Percentiles rank a stretch among this genome's conserved stretches.
These are phyloP conservation scores for Vanrija pseudolonga DNA, from an alignment of 1,284 basidiomycete genomes.

Conservation along the genomic window DNA sequence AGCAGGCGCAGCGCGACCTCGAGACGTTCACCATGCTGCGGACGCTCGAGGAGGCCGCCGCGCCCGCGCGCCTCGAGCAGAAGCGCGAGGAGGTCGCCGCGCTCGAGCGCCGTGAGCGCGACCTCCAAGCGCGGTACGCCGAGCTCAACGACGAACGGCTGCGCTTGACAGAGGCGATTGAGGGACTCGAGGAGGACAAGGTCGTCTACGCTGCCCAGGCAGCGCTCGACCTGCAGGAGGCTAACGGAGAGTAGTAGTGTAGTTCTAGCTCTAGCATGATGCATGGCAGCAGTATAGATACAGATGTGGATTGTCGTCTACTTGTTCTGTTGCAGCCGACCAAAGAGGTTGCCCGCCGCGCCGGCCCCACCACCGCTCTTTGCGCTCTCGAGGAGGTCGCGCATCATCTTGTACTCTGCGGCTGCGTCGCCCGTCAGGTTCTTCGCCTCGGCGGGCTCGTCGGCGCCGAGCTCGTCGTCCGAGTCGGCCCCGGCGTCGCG, in stretches of 20 bases:
- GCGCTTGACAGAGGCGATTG: constrained; percentile 62
- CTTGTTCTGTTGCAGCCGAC: constrained; percentile 55
- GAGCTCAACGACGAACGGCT: constrained; percentile 71
- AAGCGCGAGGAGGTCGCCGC: constrained; percentile 79
- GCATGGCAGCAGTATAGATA: too few species aligned
- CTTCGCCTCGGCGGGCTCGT: constrained; percentile 45
- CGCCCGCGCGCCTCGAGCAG: constrained; percentile 66
- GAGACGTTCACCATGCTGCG: constrained; percentile 72
- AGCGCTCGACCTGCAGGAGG: constrained; percentile 43
- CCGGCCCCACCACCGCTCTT: constrained; percentile 82
- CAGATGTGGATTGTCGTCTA: constrained; percentile 34
- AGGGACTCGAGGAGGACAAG: constrained; percentile 47
- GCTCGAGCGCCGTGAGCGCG: constrained; percentile 68
- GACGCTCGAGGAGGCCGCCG: constrained; percentile 66
- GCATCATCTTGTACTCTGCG: constrained; percentile 83
- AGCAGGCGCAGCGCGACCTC: constrained; percentile 64
- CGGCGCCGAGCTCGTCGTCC: constrained; percentile 50
- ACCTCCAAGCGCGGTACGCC: constrained; percentile 75
- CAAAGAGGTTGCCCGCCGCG: constrained; percentile 80
- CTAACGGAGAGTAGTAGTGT: too few species aligned
- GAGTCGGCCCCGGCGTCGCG: constrained; percentile 52
- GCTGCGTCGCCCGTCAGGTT: constrained; percentile 57
- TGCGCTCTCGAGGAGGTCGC: constrained; percentile 92
- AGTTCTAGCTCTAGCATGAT: too few species aligned
- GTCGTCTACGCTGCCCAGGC: constrained; percentile 43